Percentiles rank a stretch among this genome's conserved stretches.
Conservation (phyloP, 2,329 filamentous ascomycete genomes). For the Trichoderma koningiopsis region DNA sequence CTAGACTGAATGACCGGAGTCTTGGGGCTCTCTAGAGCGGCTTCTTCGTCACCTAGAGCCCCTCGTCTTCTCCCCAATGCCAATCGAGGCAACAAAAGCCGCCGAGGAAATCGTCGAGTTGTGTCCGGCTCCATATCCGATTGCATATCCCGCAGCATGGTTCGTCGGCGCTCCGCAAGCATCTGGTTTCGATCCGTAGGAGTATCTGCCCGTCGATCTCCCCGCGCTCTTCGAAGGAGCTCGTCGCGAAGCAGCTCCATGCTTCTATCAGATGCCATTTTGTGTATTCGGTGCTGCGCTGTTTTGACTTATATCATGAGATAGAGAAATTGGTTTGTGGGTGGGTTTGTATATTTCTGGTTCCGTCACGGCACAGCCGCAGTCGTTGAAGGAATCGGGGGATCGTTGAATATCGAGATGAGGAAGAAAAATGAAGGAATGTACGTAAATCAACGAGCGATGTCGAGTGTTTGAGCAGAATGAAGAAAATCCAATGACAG, state of each 20-base stretch:
- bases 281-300: background rate
- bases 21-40: conserved; percentile 48
- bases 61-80: conserved; percentile 30
- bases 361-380: conserved; percentile 18
- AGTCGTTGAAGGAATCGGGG: background rate
- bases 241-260: conserved; percentile 41
- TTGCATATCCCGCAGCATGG: conserved; percentile 6
- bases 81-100: conserved; percentile 28
- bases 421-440: background rate
- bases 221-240: conserved; percentile 38
- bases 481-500: background rate
- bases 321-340: background rate
- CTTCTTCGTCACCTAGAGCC: conserved; percentile 27
- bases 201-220: conserved; percentile 32
- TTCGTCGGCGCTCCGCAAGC: conserved; percentile 19
- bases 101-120: background rate
- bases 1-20: conserved; percentile 43
- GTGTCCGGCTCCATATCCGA: background rate
- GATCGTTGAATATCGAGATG: background rate
- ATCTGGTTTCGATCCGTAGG: conserved; percentile 27
- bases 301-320: background rate
- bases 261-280: conserved; percentile 15
- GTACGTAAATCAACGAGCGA: background rate
- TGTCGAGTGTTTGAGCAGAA: background rate
- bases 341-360: background rate